Conservation (phyloP, 805 yeast species). For the Grigorovia yakushimaensis region DNA sequence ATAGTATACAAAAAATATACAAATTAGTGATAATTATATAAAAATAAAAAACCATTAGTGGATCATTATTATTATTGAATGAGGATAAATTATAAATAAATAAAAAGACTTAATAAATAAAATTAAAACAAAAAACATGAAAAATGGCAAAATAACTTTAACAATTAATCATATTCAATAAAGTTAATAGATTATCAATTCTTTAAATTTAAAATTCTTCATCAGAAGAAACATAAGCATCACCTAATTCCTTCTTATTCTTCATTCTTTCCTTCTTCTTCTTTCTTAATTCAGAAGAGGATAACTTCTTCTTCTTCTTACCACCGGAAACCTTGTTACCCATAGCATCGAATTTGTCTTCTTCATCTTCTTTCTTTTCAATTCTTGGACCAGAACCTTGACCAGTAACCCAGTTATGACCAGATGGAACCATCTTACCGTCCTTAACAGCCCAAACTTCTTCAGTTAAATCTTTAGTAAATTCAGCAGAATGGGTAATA, state of each 20-base stretch:
- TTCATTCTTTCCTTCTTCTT: constrained; percentile 99
- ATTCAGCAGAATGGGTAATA: constrained; percentile 99
- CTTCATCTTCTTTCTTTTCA: constrained; percentile 92
- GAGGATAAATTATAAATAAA: constrained; percentile 2
- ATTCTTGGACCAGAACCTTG: constrained; percentile 99
- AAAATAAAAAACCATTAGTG: constrained; percentile 3
- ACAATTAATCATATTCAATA: background rate
- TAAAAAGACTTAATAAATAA: constrained; percentile 1
- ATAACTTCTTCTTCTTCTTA: constrained; percentile 95
- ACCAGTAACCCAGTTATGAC: constrained; percentile 99
- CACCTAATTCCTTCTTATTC: constrained; percentile 99
- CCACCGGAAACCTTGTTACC: constrained; percentile 98
- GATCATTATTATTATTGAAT: constrained; percentile 1
- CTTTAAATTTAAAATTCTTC: constrained; percentile 49
- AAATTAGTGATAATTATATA: constrained; percentile 2
- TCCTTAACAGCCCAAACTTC: constrained; percentile 99
- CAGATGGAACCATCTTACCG: constrained; percentile 99
- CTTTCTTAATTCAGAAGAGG: constrained; percentile 99
- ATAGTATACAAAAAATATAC: constrained; percentile 6
- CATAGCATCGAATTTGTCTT: constrained; percentile 98
- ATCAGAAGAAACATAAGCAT: constrained; percentile 96
- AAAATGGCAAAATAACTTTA: background rate
- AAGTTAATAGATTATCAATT: background rate
- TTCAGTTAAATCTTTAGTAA: constrained; percentile 98
- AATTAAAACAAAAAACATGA: background rate